Evolutionary conservation across 2,329 filamentous ascomycete genomes (phyloP).

Genomic region (Fusarium mexicanum): DNA sequence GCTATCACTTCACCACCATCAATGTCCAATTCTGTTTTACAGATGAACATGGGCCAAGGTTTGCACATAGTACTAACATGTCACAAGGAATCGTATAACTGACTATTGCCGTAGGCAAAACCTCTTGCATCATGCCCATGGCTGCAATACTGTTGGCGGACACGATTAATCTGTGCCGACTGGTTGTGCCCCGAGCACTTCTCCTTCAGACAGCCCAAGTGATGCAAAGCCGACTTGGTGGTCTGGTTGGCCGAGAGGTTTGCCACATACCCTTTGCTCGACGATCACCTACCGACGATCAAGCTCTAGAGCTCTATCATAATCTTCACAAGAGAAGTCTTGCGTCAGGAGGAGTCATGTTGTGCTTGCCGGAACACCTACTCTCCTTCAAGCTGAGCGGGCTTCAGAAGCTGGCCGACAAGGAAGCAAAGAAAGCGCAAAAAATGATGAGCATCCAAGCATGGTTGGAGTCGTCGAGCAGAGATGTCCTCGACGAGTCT

Average conservation of each 20-base stretch:
- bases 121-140: conserved; percentile 66
- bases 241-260: conserved; percentile 61
- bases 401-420: conserved; percentile 64
- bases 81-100: background rate
- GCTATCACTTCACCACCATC: conserved; percentile 66
- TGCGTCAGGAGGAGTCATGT: conserved; percentile 59
- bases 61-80: background rate
- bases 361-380: conserved; percentile 70
- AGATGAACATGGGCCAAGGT: conserved; percentile 74
- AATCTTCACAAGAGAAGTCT: conserved; percentile 51
- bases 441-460: conserved; percentile 61
- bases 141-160: conserved; percentile 56
- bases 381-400: conserved; percentile 72
- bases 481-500: conserved; percentile 74
- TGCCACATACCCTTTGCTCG: conserved; percentile 67
- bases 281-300: conserved; percentile 50
- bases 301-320: conserved; percentile 50
- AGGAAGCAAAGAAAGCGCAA: conserved; percentile 51
- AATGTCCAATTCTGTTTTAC: conserved; percentile 65
- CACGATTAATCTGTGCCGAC: conserved; percentile 55
- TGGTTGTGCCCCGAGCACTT: conserved; percentile 66
- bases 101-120: conserved; percentile 57
- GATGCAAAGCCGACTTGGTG: conserved; percentile 63
- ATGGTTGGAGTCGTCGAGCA: conserved; percentile 58
- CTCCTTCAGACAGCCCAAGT: conserved; percentile 66